These are phyloP conservation scores for Candida anglica DNA, from an alignment of 805 yeast species.

Conservation along the genomic window DNA sequence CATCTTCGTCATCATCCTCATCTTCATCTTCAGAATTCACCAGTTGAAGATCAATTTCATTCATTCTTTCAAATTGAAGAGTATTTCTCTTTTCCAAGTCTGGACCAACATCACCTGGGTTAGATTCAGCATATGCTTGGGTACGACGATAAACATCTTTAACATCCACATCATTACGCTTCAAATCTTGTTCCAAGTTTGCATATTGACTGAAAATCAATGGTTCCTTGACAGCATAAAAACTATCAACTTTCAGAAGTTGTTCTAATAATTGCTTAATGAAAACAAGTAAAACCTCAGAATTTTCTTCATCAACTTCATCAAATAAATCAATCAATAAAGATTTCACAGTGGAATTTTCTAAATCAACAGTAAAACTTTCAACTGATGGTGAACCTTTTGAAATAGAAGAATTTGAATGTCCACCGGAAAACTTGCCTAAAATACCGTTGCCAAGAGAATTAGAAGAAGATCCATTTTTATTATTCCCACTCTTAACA, in stretches of 20 bases:
- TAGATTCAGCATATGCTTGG: conserved; percentile 19
- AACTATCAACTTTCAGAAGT: conserved; percentile 47
- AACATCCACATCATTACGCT: conserved; percentile 20
- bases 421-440: too few relatives aligned
- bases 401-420: too few relatives aligned
- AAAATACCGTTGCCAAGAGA: too few relatives aligned
- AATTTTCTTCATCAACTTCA: conserved; percentile 8
- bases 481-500: too few relatives aligned
- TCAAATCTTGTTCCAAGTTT: conserved; percentile 45
- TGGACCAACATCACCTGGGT: too few relatives aligned
- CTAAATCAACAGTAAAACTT: conserved; percentile 13
- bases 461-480: too few relatives aligned
- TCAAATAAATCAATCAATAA: conserved; percentile 11
- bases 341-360: conserved; percentile 14
- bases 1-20: conserved; percentile 19
- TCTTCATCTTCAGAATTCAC: conserved; percentile 32
- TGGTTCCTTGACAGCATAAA: conserved; percentile 45
- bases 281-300: conserved; percentile 42
- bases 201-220: conserved; percentile 44
- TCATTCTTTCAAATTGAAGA: conserved; percentile 12
- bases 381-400: conserved; percentile 9
- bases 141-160: conserved; percentile 23
- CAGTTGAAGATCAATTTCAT: too few relatives aligned
- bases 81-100: conserved; percentile 6
- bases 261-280: conserved; percentile 45